Conservation (phyloP, 208 protist species). For the Wallacemonas rigidus region DNA sequence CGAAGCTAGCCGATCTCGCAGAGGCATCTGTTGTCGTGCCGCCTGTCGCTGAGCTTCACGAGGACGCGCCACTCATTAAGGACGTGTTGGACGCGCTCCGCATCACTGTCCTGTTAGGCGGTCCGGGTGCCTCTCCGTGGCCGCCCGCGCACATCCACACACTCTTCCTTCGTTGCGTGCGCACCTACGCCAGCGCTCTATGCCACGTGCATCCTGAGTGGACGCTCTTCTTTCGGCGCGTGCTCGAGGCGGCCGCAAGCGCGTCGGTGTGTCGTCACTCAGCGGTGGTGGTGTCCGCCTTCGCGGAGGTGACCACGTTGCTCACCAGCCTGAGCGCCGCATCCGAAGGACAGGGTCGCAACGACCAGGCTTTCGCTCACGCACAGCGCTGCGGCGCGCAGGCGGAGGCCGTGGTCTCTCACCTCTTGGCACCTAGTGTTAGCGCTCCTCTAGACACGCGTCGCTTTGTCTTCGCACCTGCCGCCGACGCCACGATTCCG, state of each 20-base stretch:
- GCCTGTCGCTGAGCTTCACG: slow-evolving; percentile 6
- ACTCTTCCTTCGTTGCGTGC: not conserved
- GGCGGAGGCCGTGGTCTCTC: slow-evolving; percentile 9
- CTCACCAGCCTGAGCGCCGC: not conserved
- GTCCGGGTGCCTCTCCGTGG: not conserved
- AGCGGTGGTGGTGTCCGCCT: not conserved
- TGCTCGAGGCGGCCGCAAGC: not conserved
- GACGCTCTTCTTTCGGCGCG: slow-evolving; percentile 11
- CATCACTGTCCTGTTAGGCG: slow-evolving; percentile 9
- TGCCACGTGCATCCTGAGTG: not conserved
- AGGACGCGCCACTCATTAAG: not conserved
- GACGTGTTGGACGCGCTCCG: slow-evolving; percentile 14
- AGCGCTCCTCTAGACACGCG: not conserved
- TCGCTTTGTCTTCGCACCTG: not conserved
- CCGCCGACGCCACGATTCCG: not conserved
- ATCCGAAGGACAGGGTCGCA: not conserved
- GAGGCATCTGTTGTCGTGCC: slow-evolving; percentile 2
- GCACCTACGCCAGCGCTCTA: not conserved
- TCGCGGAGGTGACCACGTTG: not conserved
- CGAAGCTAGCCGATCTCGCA: slow-evolving; percentile 23
- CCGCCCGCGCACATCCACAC: slow-evolving; percentile 5
- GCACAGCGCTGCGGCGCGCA: slow-evolving; percentile 11
- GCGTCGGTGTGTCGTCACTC: not conserved
- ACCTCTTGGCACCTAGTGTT: not conserved
- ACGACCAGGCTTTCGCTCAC: not conserved